Conservation (phyloP, 2,329 filamentous ascomycete species). For the Penicillium sp. region DNA sequence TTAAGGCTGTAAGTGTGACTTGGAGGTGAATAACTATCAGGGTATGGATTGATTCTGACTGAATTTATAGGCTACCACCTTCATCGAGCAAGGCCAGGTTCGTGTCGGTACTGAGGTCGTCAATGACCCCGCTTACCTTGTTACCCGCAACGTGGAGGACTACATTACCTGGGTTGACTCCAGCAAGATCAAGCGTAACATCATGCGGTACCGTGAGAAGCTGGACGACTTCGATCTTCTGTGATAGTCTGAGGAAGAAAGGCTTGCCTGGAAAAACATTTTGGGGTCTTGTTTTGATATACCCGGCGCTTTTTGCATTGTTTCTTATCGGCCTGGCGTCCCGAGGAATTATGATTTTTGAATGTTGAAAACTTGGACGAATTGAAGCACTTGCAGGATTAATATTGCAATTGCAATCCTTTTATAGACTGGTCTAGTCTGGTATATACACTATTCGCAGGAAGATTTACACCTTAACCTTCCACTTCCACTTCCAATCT, state of each 20-base stretch:
- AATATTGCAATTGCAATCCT: not conserved
- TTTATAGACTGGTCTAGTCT: not conserved
- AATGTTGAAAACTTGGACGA: not conserved
- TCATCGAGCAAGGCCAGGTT: conserved; percentile 94
- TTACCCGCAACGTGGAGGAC: conserved; percentile 88
- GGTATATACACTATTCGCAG: not conserved
- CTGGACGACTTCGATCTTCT: conserved; percentile 93
- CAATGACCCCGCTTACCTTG: conserved; percentile 84
- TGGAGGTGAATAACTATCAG: not conserved
- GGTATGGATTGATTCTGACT: not conserved
- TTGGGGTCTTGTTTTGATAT: conserved; percentile 25
- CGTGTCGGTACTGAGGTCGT: conserved; percentile 87
- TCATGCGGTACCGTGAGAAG: conserved; percentile 92
- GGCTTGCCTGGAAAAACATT: conserved; percentile 18
- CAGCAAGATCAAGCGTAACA: conserved; percentile 95
- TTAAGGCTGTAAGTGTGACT: conserved; percentile 64
- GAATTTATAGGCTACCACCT: conserved; percentile 54
- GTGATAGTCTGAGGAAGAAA: conserved; percentile 38
- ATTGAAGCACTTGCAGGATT: not conserved
- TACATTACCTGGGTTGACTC: conserved; percentile 95
- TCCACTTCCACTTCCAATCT: conserved; percentile 41
- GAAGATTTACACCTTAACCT: conserved; percentile 30
- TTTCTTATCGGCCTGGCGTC: conserved; percentile 12
- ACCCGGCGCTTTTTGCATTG: conserved; percentile 26
- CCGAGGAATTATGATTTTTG: conserved; percentile 10